Base-by-base conservation (phyloP, 1,284 basidiomycete species). In the Marasmius oreades region DNA sequence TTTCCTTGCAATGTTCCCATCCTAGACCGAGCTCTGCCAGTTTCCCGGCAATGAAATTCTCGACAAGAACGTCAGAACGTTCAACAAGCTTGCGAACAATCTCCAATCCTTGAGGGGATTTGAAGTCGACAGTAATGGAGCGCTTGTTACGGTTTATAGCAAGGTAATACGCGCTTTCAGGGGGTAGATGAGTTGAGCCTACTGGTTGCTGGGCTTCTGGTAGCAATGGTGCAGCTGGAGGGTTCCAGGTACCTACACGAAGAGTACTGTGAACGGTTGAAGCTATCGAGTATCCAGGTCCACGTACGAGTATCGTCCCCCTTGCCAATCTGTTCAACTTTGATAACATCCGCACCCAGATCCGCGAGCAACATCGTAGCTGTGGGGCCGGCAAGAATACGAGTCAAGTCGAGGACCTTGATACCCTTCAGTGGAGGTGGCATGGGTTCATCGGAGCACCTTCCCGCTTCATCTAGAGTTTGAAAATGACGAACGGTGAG, bases 91-190 rank as follows among this genome's bases (percentile, higher is more conserved):
- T 82, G 57, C 82, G 81, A 6, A 95, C 65, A 47, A 98, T 86
- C 60, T 88, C 84, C n/a, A 90, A 77, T 0, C 94, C 95, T 59
- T 88, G 81, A 0, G 81, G 73, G 1, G 76, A 73, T 71, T 97
- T 98, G 72, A 98, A 86, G 70, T 98, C 92, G 18, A 93, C 78
- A 1, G 92, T 95, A 52, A 97, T 79, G 4, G 92, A 93, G 46
- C 90, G 82, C 69, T 96, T 96, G 75, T 93, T 94, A 53, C 95
- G 78, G 70, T 98, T 98, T 1, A 84, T 86, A 1, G 88, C 82
- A 14, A 98, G 80, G 67, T 97, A 98, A 71, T 98, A 98, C 0
- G 95, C 93, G 2, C 92, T 92, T 70, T 98, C 95, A 8, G 93
- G 84, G 3, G 94, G 93, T 0, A 94, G 77, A 66, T 93, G 84